Percentiles rank a stretch among this genome's conserved stretches.
phyloP scores from a whole-genome alignment of 2,329 filamentous ascomycete species.

The Phoma herbarum region DNA sequence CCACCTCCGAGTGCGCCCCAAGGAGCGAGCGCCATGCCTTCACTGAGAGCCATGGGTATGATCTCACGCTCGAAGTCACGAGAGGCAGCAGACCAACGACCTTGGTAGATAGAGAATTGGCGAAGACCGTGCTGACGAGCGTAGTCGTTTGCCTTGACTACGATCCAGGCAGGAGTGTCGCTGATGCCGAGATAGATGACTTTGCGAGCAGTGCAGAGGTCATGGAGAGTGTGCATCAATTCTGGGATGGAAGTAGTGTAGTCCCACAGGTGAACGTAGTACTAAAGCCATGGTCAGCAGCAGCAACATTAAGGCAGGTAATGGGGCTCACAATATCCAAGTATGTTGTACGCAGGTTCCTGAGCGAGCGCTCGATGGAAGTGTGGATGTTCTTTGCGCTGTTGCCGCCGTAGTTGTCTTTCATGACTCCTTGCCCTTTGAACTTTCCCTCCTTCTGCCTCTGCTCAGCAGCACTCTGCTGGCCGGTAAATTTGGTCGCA shows the following conservation, averaged over 20 bases:
- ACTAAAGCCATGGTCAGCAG: conserved; percentile 39
- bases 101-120: conserved; percentile 67
- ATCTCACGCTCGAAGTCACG: conserved; percentile 77
- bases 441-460: conserved; percentile 16
- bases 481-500: conserved; percentile 49
- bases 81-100: conserved; percentile 66
- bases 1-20: conserved; percentile 63
- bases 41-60: conserved; percentile 69
- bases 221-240: conserved; percentile 55
- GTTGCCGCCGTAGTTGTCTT: conserved; percentile 37
- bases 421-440: conserved; percentile 23
- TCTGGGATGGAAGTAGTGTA: conserved; percentile 55
- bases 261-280: conserved; percentile 54
- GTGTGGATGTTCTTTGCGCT: conserved; percentile 38
- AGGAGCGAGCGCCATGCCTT: conserved; percentile 69
- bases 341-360: conserved; percentile 64
- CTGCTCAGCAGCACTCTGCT: conserved; percentile 16
- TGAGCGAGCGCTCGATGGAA: conserved; percentile 31
- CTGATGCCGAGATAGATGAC: conserved; percentile 57
- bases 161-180: conserved; percentile 55
- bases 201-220: conserved; percentile 52
- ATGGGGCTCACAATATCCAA: conserved; percentile 60
- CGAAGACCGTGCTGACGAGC: conserved; percentile 53
- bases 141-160: conserved; percentile 41
- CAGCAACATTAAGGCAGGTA: conserved; percentile 42